phyloP scores from a whole-genome alignment of 75 land plant species.

The Cryptomeria japonica region DNA sequence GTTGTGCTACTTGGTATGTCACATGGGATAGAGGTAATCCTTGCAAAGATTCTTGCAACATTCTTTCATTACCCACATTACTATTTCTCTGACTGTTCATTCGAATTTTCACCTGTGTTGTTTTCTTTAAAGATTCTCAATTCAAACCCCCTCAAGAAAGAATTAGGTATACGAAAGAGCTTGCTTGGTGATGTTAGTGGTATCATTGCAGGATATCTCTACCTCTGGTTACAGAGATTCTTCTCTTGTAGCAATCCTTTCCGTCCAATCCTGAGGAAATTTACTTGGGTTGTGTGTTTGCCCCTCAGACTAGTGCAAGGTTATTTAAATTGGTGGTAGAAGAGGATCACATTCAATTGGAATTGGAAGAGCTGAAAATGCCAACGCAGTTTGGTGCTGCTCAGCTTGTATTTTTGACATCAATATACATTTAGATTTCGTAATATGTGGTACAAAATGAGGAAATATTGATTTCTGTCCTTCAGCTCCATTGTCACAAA shows the following conservation, averaged over 20 bases:
- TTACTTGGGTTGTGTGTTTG: slow-evolving; percentile 36
- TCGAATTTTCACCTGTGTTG: slow-evolving; percentile 90
- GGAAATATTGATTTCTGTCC: slow-evolving; percentile 10
- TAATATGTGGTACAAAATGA: slow-evolving; percentile 75
- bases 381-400: slow-evolving; percentile 62
- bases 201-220: slow-evolving; percentile 81
- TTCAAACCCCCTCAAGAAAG: slow-evolving; percentile 38
- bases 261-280: slow-evolving; percentile 26
- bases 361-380: not conserved
- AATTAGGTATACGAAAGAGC: not conserved
- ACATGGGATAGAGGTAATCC: slow-evolving; percentile 68
- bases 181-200: slow-evolving; percentile 91
- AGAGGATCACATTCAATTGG: not conserved
- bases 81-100: slow-evolving; percentile 60
- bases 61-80: slow-evolving; percentile 55
- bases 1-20: slow-evolving; percentile 72
- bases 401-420: slow-evolving; percentile 71
- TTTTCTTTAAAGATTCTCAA: slow-evolving; percentile 87
- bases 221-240: slow-evolving; percentile 31
- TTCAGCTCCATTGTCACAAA: slow-evolving; percentile 26
- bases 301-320: slow-evolving; percentile 36
- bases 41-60: slow-evolving; percentile 47
- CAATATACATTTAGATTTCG: slow-evolving; percentile 38
- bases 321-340: slow-evolving; percentile 6
- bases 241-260: slow-evolving; percentile 47